Base-by-base conservation (phyloP, 2,329 filamentous ascomycete species). In the Emergomyces pasteurianus region DNA sequence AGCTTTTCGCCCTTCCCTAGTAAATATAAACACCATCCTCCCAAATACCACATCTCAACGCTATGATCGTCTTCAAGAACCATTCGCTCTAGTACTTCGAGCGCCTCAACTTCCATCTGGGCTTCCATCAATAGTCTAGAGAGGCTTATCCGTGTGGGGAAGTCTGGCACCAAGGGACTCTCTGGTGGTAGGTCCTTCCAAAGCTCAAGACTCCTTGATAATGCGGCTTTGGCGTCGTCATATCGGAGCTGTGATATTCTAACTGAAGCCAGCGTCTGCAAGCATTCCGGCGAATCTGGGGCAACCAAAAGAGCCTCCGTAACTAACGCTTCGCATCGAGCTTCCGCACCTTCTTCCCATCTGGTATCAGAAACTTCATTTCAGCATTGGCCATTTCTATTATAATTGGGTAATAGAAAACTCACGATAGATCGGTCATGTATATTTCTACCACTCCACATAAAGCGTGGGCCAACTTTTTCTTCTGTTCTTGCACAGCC, bases 391-490 rank as follows among this genome's bases (percentile, higher is more conserved):
- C 2, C 38, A 31, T 18, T 14, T 21, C 18, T n/a, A n/a, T 40
- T 55, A 4, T 5, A 57, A 43, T 28, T n/a, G 40, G 14, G 4
- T n/a, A 21, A 18, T 59, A 23, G 23, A 1, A 28, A 28, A 76
- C 77, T 73, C 83, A 94, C 69, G 89, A 94, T 68, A 97, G 78
- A 77, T 99, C 94, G 12, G 94, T 99, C 94, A 99, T 99, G 79
- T 96, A 99, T 57, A 99, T 90, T 77, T 99, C 94, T 7, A 90
- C 86, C 63, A 97, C 90, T 34, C 89, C 90, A 75, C 95, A 99
- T 42, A 99, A 81, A n/a, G 92, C 90, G 67, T 90, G 90, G 1
- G 91, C 90, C 42, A 97, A 80, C 75, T 94, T 94, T 65, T 81
- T 80, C 72, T 87, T 87, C 79, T 90, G 89, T 74, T 91, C 89